Evolutionary conservation across 2,329 filamentous ascomycete genomes (phyloP), one percentile per base, ranked within the genome.

Genomic region (Apiospora marii): DNA sequence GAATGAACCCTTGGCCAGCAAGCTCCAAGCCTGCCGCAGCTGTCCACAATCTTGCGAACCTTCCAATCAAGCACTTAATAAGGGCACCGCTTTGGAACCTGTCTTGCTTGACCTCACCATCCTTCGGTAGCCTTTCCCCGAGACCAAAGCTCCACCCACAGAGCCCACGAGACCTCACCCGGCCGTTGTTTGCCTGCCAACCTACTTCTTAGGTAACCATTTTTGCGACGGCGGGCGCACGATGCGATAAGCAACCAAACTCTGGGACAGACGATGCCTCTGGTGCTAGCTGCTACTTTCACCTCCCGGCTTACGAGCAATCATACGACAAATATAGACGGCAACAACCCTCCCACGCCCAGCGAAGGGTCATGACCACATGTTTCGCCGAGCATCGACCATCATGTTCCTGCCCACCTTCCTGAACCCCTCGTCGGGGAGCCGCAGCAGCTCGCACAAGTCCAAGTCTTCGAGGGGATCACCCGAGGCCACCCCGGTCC

Each of bases 331-430:
- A 49, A 69, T 51, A 61, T 73, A 91, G 86, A 91, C 93, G 87
- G 93, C 93, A 75, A 91, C 93, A 71, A 85, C 90, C 89, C 4
- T 89, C 89, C 13, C 34, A 19, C 34, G 22, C 22, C 34, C 58
- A 87, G 68, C 85, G 86, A 69, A 90, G 90, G 0, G 82, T 92
- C 1, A 88, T 89, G 4, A 86, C 92, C 58, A 71, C 90, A 90
- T 0, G 86, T 92, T 68, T 86, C 89, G 3, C 92, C 91, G 0
- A 90, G 90, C 0, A 84, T 91, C 10, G 91, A 88, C 76, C 87
- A 48, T n/a, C 37, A 79, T 79, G 69, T 70, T 70, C 41, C 53
- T 70, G 14, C 43, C 69, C 14, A 67, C 34, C 24, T 67, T 70
- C 24, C 53, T 70, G 41, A 67, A 46, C 41, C 69, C 69, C 12